Conservation (phyloP, 768 basidiomycete genomes). For the Harrya chromipes region DNA sequence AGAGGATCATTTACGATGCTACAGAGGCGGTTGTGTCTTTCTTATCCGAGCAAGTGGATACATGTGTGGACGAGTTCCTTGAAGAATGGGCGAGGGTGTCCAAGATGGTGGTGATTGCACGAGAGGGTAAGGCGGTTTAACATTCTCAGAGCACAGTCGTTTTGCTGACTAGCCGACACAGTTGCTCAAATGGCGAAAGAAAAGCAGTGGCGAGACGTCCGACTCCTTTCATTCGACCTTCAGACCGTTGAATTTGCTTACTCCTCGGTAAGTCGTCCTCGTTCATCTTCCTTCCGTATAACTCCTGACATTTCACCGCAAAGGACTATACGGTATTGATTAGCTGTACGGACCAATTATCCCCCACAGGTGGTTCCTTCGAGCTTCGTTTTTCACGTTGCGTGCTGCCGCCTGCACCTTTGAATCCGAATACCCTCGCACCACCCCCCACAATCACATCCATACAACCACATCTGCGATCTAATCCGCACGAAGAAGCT, state of each 20-base stretch:
- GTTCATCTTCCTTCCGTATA: neutral
- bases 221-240: slow-evolving; percentile 85
- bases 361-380: slow-evolving; percentile 65
- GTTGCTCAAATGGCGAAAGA: slow-evolving; percentile 82
- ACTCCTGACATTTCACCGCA: neutral
- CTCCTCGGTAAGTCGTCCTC: slow-evolving; percentile 43
- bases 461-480: slow-evolving; percentile 20
- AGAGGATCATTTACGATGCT: slow-evolving; percentile 87
- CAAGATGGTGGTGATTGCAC: slow-evolving; percentile 91
- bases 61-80: slow-evolving; percentile 85
- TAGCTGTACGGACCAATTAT: slow-evolving; percentile 73
- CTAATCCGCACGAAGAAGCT: slow-evolving; percentile 76
- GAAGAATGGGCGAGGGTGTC: slow-evolving; percentile 93
- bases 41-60: slow-evolving; percentile 80
- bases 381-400: slow-evolving; percentile 68
- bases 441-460: slow-evolving; percentile 33
- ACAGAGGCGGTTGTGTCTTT: slow-evolving; percentile 87
- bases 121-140: slow-evolving; percentile 58
- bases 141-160: neutral
- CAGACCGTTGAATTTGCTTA: slow-evolving; percentile 92
- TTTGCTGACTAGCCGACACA: slow-evolving; percentile 25
- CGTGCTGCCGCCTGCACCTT: slow-evolving; percentile 6
- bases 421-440: slow-evolving; percentile 19
- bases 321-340: slow-evolving; percentile 79
- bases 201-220: slow-evolving; percentile 69